Base-by-base conservation (phyloP, 2,329 filamentous ascomycete genomes). In the Phialophora macrospora region DNA sequence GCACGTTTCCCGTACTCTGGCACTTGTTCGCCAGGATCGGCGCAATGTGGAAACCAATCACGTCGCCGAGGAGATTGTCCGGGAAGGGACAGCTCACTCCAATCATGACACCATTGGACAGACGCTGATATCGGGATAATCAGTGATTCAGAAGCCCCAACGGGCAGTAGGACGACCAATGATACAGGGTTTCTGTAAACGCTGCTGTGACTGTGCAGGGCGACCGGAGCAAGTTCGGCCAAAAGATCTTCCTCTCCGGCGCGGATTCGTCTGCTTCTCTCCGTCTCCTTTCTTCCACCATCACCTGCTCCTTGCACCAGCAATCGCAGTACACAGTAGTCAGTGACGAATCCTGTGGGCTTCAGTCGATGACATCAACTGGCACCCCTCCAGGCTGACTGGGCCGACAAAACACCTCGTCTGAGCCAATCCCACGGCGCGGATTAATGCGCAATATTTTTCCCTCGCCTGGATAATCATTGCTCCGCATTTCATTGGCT, bases 391-490 rank as follows among this genome's bases (percentile, higher is more conserved):
- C 41, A 57, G 41, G 34, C 38, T 26, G 58, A 28, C 24, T 8
- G 28, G 46, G 11, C 28, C 44, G 41, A 41, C 46, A 52, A 49
- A 59, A 22, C 56, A 48, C 17, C 56, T 12, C 24, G 14, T 20
- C 22, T n/a, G 20, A 44, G 6, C 38, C 38, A 44, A 17, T n/a
- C 17, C 7, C 38, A 28, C 20, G 46, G 6, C n/a, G 52, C 54
- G 44, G 52, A 61, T 62, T 61, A 56, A 28, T 30, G 49, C 46
- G 57, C 51, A 61, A 65, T 58, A 46, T 65, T 65, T 22, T 62
- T 38, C 52, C 63, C 17, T 58, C 30, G 24, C 17, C 62, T 57
- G 63, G 63, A 38, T 62, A 65, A 65, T 55, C 48, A 52, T 65
- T 65, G 11, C 32, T 30, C 6, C 63, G 22, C 22, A 30, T 32